Evolutionary conservation across 768 basidiomycete species (phyloP).

Genomic region (Chalciporus sphaerocephalus): DNA sequence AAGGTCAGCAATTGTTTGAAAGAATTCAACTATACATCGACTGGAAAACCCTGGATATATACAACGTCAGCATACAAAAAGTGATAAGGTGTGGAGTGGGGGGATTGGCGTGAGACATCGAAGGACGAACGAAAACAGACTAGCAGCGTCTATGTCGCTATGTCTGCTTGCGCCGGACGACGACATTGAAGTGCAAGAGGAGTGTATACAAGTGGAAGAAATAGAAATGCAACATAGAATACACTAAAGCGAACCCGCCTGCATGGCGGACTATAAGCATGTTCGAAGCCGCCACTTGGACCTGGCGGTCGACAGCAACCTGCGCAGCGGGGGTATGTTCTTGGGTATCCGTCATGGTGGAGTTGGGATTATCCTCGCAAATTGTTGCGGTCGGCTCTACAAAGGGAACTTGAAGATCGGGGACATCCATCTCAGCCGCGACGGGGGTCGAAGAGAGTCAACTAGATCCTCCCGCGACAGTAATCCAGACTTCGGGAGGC

Average conservation of each 20-base stretch:
- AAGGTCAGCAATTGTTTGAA: constrained; percentile 6
- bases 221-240: constrained; percentile 42
- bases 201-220: constrained; percentile 42
- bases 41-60: constrained; percentile 27
- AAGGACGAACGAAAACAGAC: constrained; percentile 7
- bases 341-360: constrained; percentile 19
- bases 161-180: constrained; percentile 26
- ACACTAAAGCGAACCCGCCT: constrained; percentile 34
- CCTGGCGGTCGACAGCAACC: constrained; percentile 19
- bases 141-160: constrained; percentile 16
- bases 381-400: constrained; percentile 27
- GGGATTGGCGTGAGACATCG: constrained; percentile 4
- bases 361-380: constrained; percentile 18
- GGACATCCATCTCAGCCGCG: constrained; percentile 15
- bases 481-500: constrained; percentile 30
- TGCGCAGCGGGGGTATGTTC: constrained; percentile 19
- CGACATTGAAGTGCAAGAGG: constrained; percentile 35
- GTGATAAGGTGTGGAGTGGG: constrained; percentile 3
- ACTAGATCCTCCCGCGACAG: constrained; percentile 25
- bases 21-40: constrained; percentile 27
- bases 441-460: constrained; percentile 27
- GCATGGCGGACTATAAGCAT: constrained; percentile 31
- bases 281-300: constrained; percentile 24
- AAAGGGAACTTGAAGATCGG: constrained; percentile 13
- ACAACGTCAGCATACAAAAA: constrained; percentile 25